These are phyloP conservation scores for Trichoderma endophyticum DNA, from an alignment of 2,329 filamentous ascomycete genomes.

Conservation along the genomic window DNA sequence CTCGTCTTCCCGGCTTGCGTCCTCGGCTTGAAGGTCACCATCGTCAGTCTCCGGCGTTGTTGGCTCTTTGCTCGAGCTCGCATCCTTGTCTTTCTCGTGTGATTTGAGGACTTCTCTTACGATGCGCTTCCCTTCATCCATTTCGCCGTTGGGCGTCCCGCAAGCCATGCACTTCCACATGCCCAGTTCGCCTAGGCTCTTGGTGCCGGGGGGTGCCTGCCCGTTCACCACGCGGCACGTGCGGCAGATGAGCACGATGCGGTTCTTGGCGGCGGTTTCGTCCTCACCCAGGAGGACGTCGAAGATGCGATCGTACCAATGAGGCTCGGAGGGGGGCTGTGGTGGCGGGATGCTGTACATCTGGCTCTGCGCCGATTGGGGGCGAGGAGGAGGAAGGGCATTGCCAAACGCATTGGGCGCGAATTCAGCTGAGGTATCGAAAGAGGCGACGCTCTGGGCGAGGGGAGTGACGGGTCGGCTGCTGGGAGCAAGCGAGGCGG, in stretches of 20 bases:
- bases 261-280: conserved; percentile 86
- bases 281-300: conserved; percentile 93
- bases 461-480: conserved; percentile 8
- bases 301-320: conserved; percentile 94
- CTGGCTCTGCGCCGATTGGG: conserved; percentile 25
- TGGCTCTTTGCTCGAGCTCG: conserved; percentile 21
- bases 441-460: conserved; percentile 27
- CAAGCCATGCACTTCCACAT: conserved; percentile 89
- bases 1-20: conserved; percentile 17
- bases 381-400: conserved; percentile 24
- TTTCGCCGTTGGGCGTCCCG: conserved; percentile 73
- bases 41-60: conserved; percentile 21
- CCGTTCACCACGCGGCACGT: conserved; percentile 88
- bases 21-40: conserved; percentile 21
- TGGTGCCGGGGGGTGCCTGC: conserved; percentile 85
- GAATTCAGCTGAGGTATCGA: conserved; percentile 59
- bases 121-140: conserved; percentile 72
- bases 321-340: conserved; percentile 41
- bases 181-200: conserved; percentile 73
- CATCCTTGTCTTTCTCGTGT: conserved; percentile 15
- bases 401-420: conserved; percentile 61
- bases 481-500: conserved; percentile 19
- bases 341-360: conserved; percentile 1
- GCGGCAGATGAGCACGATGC: conserved; percentile 80
- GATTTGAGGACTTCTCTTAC: conserved; percentile 58